A percentile compares a stretch with the other conserved stretches of the same genome.
These are phyloP conservation scores for Trichomonascaceae sp. DNA, from an alignment of 1,139 yeast species.

Conservation along the genomic window DNA sequence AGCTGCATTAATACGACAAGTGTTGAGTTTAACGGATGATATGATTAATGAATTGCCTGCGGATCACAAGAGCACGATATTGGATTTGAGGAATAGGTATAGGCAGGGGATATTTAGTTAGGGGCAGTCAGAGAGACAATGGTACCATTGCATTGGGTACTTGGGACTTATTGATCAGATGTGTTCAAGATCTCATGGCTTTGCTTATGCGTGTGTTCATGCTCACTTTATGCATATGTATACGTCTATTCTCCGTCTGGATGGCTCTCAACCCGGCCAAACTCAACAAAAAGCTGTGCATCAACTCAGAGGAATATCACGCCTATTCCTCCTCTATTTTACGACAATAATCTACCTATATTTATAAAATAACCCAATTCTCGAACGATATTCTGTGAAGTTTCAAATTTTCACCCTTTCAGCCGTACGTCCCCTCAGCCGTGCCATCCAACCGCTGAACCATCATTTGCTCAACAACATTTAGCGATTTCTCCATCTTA, in stretches of 20 bases:
- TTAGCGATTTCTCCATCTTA: not conserved
- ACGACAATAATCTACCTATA: not conserved
- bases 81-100: conserved; percentile 21
- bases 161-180: no score
- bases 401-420: not conserved
- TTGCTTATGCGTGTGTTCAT: not conserved
- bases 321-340: not conserved
- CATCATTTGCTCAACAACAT: no score
- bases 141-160: no score
- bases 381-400: not conserved
- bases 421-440: not conserved
- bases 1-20: conserved; percentile 39
- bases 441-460: not conserved
- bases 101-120: conserved; percentile 19
- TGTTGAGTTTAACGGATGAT: conserved; percentile 55
- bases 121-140: not conserved
- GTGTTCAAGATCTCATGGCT: no score
- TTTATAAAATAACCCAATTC: not conserved
- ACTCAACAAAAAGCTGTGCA: not conserved
- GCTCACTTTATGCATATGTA: not conserved
- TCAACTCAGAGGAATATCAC: not conserved
- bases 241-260: not conserved
- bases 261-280: not conserved
- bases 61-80: conserved; percentile 37
- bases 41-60: conserved; percentile 55